Conservation (phyloP, 2,329 filamentous ascomycete species). For the Tolypocladium pustulatum region DNA sequence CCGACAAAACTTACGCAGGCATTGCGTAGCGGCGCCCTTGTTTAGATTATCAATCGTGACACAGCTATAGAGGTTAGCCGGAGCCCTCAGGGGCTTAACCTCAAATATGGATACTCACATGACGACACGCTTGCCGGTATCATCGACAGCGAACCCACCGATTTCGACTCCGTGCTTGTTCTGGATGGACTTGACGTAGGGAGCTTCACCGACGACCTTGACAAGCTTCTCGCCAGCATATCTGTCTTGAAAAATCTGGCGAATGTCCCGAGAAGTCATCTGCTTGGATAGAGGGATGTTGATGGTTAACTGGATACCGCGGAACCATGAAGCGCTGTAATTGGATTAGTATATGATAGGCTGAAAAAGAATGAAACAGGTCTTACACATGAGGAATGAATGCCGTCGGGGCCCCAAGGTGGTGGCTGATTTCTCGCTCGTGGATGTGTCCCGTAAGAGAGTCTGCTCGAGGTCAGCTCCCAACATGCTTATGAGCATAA, state of each 20-base stretch:
- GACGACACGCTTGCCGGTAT: conserved; percentile 78
- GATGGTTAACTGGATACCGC: conserved; percentile 87
- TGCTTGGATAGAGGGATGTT: conserved; percentile 75
- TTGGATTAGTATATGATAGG: too few relatives aligned
- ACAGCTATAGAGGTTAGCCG: conserved; percentile 21
- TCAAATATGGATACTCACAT: conserved; percentile 30
- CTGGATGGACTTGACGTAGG: conserved; percentile 70
- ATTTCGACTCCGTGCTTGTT: conserved; percentile 86
- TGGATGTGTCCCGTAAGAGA: conserved; percentile 75
- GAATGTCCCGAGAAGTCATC: conserved; percentile 85
- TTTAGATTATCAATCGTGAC: conserved; percentile 88
- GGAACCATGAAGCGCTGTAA: conserved; percentile 68
- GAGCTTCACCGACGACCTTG: conserved; percentile 81
- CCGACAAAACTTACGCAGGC: conserved; percentile 60
- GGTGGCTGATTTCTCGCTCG: conserved; percentile 77
- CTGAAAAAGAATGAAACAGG: too few relatives aligned
- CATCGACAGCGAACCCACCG: conserved; percentile 90
- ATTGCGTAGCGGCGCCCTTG: conserved; percentile 90
- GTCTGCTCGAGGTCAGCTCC: conserved; percentile 24
- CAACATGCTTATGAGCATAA: too few relatives aligned
- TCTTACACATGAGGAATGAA: conserved; percentile 76
- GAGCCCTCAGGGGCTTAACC: neutral
- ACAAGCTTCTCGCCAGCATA: conserved; percentile 94
- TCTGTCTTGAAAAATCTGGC: conserved; percentile 89
- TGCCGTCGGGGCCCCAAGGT: conserved; percentile 56